phyloP scores from a whole-genome alignment of 495 filamentous ascomycete genomes.

The Podospora pseudocomata region DNA sequence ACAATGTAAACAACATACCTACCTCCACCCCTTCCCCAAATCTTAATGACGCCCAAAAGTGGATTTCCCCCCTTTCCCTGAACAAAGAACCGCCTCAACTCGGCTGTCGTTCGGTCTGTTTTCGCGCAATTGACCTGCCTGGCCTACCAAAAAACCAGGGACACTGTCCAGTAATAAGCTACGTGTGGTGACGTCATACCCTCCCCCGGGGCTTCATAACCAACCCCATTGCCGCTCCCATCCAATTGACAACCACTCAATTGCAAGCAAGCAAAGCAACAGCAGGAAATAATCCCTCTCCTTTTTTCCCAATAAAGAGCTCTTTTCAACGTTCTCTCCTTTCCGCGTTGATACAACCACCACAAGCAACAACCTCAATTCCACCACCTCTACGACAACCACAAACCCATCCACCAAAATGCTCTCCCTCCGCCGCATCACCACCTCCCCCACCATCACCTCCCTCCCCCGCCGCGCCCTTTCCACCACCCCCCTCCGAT shows the following conservation, averaged over 20 bases:
- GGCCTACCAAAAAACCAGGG: not conserved
- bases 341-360: not conserved
- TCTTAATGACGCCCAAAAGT: not conserved
- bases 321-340: not conserved
- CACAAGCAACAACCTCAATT: not conserved
- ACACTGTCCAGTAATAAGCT: not conserved
- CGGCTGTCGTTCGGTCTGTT: not conserved
- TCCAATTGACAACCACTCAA: not conserved
- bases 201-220: not conserved
- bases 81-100: not conserved
- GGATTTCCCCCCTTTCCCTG: not conserved
- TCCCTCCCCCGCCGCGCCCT: constrained; percentile 11
- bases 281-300: not conserved
- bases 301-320: not conserved
- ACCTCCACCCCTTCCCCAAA: not conserved
- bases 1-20: not conserved
- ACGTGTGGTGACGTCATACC: not conserved
- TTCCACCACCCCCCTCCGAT: not conserved
- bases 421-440: not conserved
- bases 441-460: not conserved
- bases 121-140: not conserved
- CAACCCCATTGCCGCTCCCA: not conserved
- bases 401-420: not conserved
- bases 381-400: not conserved
- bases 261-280: not conserved